Evolutionary conservation across 768 basidiomycete genomes (phyloP), one percentile per base, ranked within the genome.

Genomic region (Brasilioporus rufonigricans): DNA sequence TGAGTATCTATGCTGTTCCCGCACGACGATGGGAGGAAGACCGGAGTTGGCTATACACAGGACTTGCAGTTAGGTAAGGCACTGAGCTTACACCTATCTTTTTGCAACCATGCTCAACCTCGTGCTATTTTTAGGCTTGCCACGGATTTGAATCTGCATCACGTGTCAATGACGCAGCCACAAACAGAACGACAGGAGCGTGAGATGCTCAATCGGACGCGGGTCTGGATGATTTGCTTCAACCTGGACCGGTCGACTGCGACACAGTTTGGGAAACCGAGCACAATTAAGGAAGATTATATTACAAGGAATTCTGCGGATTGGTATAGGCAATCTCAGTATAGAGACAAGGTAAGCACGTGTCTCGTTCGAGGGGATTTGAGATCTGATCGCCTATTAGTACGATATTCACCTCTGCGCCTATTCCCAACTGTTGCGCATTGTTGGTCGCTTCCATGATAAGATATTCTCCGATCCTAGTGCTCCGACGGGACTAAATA

Each of bases 151-250:
- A 94, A 94, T 67, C 71, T 95, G 23, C 92, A 93, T 61, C 83
- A 86, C 45, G 82, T 81, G 10, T 74, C 83, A 10, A 74, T 73
- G 10, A 75, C 74, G 5, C 83, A 86, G 61, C 80, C 85, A n/a
- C 77, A 82, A 51, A 84, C 80, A 23, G 90, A 93, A 70, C 83
- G 78, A 35, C 83, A 89, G 58, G 89, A 89, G 59, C 79, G 93
- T 18, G 93, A 95, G 73, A 79, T 90, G 32, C 72, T 93, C 63
- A 95, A 97, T 67, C 84, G 88, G 54, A 85, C 83, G 39, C 76
- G 93, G n/a, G 84, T 87, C 27, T 97, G 93, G 93, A 81, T 95
- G 77, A 88, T 89, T 48, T 94, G 91, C 67, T 93, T 87, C 73
- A 91, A 91, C 65, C 69, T 95, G 53, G 93, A 97, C 68, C 82